Evolutionary conservation across 805 yeast genomes (phyloP).

Genomic region (Maudiozyma saulgeensis): DNA sequence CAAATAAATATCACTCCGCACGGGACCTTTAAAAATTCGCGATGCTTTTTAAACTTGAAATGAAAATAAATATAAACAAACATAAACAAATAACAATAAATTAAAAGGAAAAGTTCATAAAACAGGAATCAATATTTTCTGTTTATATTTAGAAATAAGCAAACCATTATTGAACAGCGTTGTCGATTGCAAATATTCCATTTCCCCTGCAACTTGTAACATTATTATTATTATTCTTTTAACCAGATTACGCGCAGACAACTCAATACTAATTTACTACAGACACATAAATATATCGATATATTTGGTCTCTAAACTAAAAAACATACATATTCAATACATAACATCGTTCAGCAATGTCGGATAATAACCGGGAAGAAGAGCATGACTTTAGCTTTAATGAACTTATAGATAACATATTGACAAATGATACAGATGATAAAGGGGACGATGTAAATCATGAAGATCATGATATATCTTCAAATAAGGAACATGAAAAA

Average conservation of each 20-base stretch:
- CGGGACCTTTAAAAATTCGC: background rate
- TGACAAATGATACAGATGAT: slow-evolving; percentile 8
- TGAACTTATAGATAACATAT: slow-evolving; percentile 26
- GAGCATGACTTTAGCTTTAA: slow-evolving; percentile 22
- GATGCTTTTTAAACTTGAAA: background rate
- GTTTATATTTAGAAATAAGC: no score
- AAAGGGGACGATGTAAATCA: background rate
- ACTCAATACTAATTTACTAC: background rate
- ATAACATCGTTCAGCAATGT: background rate
- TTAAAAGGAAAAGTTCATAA: background rate
- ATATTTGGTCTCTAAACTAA: no score
- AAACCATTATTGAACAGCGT: no score
- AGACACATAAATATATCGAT: background rate
- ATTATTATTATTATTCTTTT: background rate
- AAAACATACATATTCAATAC: no score
- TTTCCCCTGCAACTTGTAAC: background rate
- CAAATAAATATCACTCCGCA: background rate
- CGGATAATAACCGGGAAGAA: slow-evolving; percentile 17
- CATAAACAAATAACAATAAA: background rate
- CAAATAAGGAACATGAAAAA: background rate
- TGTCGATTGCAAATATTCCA: no score
- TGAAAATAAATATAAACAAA: background rate
- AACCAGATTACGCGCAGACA: background rate
- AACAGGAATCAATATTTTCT: no score
- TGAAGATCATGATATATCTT: background rate